These are phyloP conservation scores for Tuber melanosporum DNA, from an alignment of 495 filamentous ascomycete species.

Conservation along the genomic window DNA sequence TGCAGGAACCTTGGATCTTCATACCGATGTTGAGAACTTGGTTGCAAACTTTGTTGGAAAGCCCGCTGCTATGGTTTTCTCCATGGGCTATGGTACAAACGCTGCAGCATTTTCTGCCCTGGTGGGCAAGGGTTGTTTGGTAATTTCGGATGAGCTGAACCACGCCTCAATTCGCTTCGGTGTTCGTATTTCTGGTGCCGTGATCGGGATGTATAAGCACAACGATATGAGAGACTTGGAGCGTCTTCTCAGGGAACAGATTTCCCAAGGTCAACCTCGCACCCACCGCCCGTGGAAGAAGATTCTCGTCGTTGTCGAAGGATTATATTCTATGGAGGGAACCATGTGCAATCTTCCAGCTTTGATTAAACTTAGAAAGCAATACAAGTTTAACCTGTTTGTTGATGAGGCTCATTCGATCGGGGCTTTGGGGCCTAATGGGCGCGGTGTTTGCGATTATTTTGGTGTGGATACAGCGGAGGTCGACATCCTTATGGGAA, in stretches of 20 bases:
- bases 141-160: slow-evolving; percentile 96
- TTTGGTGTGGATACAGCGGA: slow-evolving; percentile 81
- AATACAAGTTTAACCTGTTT: slow-evolving; percentile 94
- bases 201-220: slow-evolving; percentile 93
- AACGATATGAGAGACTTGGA: slow-evolving; percentile 91
- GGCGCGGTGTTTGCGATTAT: slow-evolving; percentile 94
- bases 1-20: slow-evolving; percentile 78
- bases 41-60: slow-evolving; percentile 90
- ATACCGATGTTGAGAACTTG: slow-evolving; percentile 78
- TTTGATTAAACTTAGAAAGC: slow-evolving; percentile 74
- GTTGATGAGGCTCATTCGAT: slow-evolving; percentile 96
- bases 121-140: slow-evolving; percentile 80
- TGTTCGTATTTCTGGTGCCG: slow-evolving; percentile 84
- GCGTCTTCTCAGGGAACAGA: slow-evolving; percentile 73
- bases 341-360: slow-evolving; percentile 95
- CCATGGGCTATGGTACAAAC: slow-evolving; percentile 97
- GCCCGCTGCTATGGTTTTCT: slow-evolving; percentile 89
- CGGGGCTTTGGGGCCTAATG: slow-evolving; percentile 79
- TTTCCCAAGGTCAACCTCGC: slow-evolving; percentile 91
- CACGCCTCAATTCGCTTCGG: slow-evolving; percentile 96
- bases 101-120: slow-evolving; percentile 82
- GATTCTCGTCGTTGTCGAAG: slow-evolving; percentile 93
- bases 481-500: slow-evolving; percentile 96
- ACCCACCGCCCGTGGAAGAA: slow-evolving; percentile 98
- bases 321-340: slow-evolving; percentile 98